Percentiles rank a stretch among this genome's conserved stretches.
Conservation (phyloP, 2,329 filamentous ascomycete genomes). For the Aspergillus luchuensis region DNA sequence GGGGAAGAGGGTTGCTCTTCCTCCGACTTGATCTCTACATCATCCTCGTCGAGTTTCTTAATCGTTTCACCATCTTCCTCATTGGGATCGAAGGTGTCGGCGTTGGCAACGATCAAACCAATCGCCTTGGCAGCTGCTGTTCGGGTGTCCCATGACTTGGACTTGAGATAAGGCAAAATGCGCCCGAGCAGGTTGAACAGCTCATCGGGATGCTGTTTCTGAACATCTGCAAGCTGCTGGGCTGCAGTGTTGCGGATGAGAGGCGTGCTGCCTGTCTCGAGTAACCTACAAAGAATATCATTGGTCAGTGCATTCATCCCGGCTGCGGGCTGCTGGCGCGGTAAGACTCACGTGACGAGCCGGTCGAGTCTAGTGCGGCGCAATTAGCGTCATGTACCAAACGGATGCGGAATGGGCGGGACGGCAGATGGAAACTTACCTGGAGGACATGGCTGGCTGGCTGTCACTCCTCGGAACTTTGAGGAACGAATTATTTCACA, state of each 20-base stretch:
- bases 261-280: conserved; percentile 95
- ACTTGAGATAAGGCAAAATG: conserved; percentile 91
- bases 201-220: conserved; percentile 97
- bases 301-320: conserved; percentile 26
- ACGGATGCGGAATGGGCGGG: conserved; percentile 25
- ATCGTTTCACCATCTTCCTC: conserved; percentile 61
- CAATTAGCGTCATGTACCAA: conserved; percentile 37
- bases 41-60: conserved; percentile 54
- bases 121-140: conserved; percentile 92
- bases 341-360: conserved; percentile 76
- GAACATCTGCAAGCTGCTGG: conserved; percentile 94
- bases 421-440: conserved; percentile 33
- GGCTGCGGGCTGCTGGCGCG: background rate
- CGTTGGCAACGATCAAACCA: conserved; percentile 89
- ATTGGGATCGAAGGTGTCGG: conserved; percentile 85
- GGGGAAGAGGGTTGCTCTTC: conserved; percentile 38
- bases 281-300: conserved; percentile 61
- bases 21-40: conserved; percentile 44
- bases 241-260: conserved; percentile 96
- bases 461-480: conserved; percentile 3
- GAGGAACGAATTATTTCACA: conserved; percentile 7
- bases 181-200: conserved; percentile 91
- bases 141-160: conserved; percentile 96
- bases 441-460: conserved; percentile 42
- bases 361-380: conserved; percentile 68